A percentile compares a stretch with the other conserved stretches of the same genome.
Conservation (phyloP, 176 grass and related monocot genomes). For the Phoenix dactylifera region DNA sequence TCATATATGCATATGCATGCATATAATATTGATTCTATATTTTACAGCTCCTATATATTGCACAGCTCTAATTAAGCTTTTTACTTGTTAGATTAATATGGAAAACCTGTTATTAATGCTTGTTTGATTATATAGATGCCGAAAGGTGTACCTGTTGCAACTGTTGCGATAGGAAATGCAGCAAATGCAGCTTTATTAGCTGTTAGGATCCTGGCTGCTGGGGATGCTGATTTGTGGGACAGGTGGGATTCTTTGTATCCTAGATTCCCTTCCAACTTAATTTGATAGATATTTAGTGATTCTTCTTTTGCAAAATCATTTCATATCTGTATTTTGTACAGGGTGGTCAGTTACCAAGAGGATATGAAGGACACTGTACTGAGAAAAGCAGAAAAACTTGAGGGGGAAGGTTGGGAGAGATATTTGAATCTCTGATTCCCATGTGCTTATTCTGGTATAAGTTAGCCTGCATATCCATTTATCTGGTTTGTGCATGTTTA, state of each 20-base stretch:
- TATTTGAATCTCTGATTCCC: slow-evolving; percentile 34
- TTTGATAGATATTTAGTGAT: neutral
- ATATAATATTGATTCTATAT: too few species aligned
- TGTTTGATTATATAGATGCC: slow-evolving; percentile 50
- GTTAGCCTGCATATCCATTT: too few species aligned
- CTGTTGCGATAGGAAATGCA: slow-evolving; percentile 67
- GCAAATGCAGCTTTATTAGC: slow-evolving; percentile 82
- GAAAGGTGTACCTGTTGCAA: slow-evolving; percentile 78
- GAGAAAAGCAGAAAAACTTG: slow-evolving; percentile 62
- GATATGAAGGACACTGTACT: slow-evolving; percentile 52
- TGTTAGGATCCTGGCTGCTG: slow-evolving; percentile 44
- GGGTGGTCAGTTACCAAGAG: slow-evolving; percentile 45
- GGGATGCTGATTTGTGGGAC: slow-evolving; percentile 54
- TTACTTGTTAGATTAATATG: too few species aligned
- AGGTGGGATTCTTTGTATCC: slow-evolving; percentile 33
- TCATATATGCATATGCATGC: too few species aligned
- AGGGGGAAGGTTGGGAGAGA: slow-evolving; percentile 49
- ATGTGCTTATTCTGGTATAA: too few species aligned
- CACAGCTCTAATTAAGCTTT: too few species aligned
- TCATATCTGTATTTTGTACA: slow-evolving; percentile 9
- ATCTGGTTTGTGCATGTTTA: too few species aligned
- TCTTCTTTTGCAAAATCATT: neutral
- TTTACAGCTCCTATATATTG: too few species aligned
- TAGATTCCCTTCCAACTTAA: neutral
- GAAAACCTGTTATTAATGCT: too few species aligned